Evolutionary conservation across 306 rosid genomes (phyloP).

Genomic region (Ormosia semicastrata): DNA sequence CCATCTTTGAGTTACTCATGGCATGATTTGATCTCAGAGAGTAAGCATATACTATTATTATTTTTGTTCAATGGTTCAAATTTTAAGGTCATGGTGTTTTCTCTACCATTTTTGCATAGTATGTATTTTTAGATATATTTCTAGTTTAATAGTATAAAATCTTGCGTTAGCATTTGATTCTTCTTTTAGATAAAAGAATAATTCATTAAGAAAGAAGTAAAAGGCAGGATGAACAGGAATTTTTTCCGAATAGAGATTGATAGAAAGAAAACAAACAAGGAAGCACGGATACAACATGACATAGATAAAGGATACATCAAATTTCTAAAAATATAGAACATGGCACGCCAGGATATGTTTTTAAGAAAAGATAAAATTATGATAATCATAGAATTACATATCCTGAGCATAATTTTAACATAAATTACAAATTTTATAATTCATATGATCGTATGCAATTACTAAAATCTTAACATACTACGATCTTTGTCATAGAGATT

Average conservation of each 20-base stretch:
- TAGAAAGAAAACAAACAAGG: not conserved
- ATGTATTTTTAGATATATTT: not conserved
- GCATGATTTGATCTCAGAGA: slow-evolving; percentile 87
- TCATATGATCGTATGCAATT: too few species aligned
- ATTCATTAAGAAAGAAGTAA: not conserved
- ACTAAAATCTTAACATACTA: too few species aligned
- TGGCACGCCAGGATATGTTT: not conserved
- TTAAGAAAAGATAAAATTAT: not conserved
- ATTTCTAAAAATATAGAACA: not conserved
- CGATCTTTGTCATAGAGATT: too few species aligned
- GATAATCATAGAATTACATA: too few species aligned
- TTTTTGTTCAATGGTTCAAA: slow-evolving; percentile 2
- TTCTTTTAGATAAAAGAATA: not conserved
- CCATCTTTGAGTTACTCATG: slow-evolving; percentile 64
- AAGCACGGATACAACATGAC: not conserved
- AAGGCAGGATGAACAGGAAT: not conserved
- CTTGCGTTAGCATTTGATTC: slow-evolving; percentile 1
- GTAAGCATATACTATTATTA: slow-evolving; percentile 38
- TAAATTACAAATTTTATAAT: too few species aligned
- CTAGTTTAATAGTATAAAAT: not conserved
- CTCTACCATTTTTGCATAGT: not conserved
- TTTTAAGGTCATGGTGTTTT: not conserved
- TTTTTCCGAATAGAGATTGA: not conserved
- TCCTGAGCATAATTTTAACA: too few species aligned
- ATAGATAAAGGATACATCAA: not conserved